Evolutionary conservation across 257 asterid species (phyloP).

Genomic region (Voacanga thouarsii): DNA sequence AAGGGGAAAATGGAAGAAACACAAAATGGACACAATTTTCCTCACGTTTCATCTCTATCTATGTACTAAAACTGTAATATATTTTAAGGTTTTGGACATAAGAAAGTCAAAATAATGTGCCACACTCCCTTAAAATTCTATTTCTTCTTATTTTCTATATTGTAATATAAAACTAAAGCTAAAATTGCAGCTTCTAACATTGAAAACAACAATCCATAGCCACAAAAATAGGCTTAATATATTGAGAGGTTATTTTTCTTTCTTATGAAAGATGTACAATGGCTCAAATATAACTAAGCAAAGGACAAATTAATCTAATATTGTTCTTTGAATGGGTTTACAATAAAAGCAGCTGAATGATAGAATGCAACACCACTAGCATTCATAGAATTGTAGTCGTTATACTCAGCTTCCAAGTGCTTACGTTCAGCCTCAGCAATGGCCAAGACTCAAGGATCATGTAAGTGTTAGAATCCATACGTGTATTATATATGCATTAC

Average conservation of each 20-base stretch:
- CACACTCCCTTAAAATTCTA: neutral
- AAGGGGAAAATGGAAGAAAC: neutral
- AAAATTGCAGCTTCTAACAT: neutral
- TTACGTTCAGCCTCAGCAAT: constrained; percentile 96
- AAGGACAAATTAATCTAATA: neutral
- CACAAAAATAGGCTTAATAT: too few species aligned
- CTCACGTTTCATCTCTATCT: constrained; percentile 40
- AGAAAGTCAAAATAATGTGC: neutral
- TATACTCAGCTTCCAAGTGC: constrained; percentile 83
- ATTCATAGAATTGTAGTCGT: constrained; percentile 66
- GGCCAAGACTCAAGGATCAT: too few species aligned
- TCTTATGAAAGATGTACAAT: too few species aligned
- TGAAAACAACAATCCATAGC: too few species aligned
- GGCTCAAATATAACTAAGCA: neutral
- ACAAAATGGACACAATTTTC: neutral
- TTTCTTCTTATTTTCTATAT: too few species aligned
- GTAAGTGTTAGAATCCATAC: too few species aligned
- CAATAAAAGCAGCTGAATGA: constrained; percentile 93
- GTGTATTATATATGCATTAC: too few species aligned
- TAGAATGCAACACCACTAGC: constrained; percentile 92
- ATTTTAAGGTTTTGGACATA: too few species aligned
- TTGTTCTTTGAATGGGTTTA: constrained; percentile 29
- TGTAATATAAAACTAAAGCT: neutral
- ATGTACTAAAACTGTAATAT: constrained; percentile 27
- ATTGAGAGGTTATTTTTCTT: too few species aligned